These are phyloP conservation scores for Anaeramoeba ignava DNA, from an alignment of 78 protist species.

Conservation along the genomic window DNA sequence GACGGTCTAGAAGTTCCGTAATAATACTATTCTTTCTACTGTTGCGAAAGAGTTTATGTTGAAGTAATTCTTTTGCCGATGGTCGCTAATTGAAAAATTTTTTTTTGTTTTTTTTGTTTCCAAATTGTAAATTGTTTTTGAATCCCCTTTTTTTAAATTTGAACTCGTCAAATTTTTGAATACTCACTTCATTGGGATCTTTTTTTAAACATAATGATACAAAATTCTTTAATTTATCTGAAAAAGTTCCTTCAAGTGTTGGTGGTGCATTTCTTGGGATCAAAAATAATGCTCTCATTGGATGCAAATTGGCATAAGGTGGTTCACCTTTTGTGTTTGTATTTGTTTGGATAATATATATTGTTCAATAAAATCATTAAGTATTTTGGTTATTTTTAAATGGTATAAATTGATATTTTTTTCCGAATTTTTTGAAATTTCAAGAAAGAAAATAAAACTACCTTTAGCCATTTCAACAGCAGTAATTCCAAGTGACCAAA, in stretches of 20 bases:
- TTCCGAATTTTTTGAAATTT: too few relatives aligned
- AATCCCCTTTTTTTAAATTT: too few relatives aligned
- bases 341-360: not conserved
- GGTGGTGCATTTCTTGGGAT: conserved; percentile 85
- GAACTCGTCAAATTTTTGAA: too few relatives aligned
- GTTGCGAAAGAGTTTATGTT: conserved; percentile 55
- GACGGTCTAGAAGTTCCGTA: conserved; percentile 58
- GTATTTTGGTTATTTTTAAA: too few relatives aligned
- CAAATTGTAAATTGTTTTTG: too few relatives aligned
- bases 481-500: conserved; percentile 90
- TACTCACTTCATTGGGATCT: conserved; percentile 37
- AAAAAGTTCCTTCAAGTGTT: conserved; percentile 45
- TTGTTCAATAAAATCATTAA: too few relatives aligned
- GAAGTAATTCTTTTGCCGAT: conserved; percentile 72
- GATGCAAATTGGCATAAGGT: conserved; percentile 39
- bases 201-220: conserved; percentile 66
- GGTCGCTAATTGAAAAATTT: too few relatives aligned
- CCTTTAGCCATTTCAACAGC: conserved; percentile 92
- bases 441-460: too few relatives aligned
- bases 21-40: conserved; percentile 49
- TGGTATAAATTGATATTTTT: too few relatives aligned
- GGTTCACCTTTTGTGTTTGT: not conserved
- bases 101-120: too few relatives aligned
- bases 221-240: conserved; percentile 61
- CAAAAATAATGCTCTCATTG: conserved; percentile 78